Percentiles rank a stretch among this genome's conserved stretches.
Conservation (phyloP, 2,329 filamentous ascomycete species). For the Fusarium sp. region DNA sequence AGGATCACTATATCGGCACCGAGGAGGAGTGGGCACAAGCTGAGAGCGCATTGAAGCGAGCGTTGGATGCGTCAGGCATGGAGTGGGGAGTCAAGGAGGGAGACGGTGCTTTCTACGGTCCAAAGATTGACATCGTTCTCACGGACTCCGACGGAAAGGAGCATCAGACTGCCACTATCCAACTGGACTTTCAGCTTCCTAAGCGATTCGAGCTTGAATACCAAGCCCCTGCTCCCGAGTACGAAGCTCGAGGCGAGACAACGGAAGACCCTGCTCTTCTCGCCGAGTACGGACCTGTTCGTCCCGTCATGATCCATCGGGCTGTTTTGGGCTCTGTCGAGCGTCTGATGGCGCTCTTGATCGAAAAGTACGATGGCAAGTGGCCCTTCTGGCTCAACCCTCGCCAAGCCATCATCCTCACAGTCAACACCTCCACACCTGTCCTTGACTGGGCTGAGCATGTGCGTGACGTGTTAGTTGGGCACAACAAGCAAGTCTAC, state of each 20-base stretch:
- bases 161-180: slow-evolving; percentile 87
- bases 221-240: slow-evolving; percentile 69
- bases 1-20: slow-evolving; percentile 78
- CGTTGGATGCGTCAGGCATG: slow-evolving; percentile 70
- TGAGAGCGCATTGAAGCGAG: slow-evolving; percentile 51
- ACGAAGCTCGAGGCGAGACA: slow-evolving; percentile 62
- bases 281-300: slow-evolving; percentile 63
- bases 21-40: slow-evolving; percentile 66
- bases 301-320: slow-evolving; percentile 82
- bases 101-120: slow-evolving; percentile 89
- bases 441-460: slow-evolving; percentile 60
- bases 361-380: slow-evolving; percentile 79
- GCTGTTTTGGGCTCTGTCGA: slow-evolving; percentile 86
- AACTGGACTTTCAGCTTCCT: slow-evolving; percentile 88
- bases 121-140: slow-evolving; percentile 88
- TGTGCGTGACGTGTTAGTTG: slow-evolving; percentile 60
- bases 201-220: slow-evolving; percentile 82
- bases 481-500: slow-evolving; percentile 49
- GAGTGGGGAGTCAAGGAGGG: slow-evolving; percentile 79
- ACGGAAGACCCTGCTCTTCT: slow-evolving; percentile 58
- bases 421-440: slow-evolving; percentile 68
- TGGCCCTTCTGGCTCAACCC: slow-evolving; percentile 93
- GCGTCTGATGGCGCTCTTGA: slow-evolving; percentile 82
- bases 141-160: slow-evolving; percentile 82
- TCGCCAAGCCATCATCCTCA: slow-evolving; percentile 76